phyloP scores from a whole-genome alignment of 2,329 filamentous ascomycete genomes.

The Cadophora sp. region DNA sequence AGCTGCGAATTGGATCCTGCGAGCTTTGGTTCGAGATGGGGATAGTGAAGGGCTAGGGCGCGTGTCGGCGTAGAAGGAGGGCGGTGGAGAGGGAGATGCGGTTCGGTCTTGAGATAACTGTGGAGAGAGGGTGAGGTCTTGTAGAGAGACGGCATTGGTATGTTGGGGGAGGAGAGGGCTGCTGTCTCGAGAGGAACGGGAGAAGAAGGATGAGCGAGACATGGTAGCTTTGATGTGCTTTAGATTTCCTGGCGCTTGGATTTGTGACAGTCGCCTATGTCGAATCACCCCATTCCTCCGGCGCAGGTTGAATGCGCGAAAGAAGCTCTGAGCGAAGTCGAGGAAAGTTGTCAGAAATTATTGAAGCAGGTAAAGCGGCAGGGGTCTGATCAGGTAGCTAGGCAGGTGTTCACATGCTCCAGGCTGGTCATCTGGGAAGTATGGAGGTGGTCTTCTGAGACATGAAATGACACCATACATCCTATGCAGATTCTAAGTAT shows the following conservation, averaged over 20 bases:
- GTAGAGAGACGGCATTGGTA: constrained; percentile 33
- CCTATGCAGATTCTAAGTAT: neutral
- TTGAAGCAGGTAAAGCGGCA: constrained; percentile 15
- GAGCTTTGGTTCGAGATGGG: constrained; percentile 25
- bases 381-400: constrained; percentile 19
- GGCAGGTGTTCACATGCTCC: constrained; percentile 31
- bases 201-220: constrained; percentile 38
- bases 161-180: constrained; percentile 37
- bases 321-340: neutral
- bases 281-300: neutral
- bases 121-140: constrained; percentile 37
- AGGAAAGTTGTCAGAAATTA: constrained; percentile 5
- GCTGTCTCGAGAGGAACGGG: constrained; percentile 32
- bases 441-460: constrained; percentile 8
- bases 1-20: constrained; percentile 40
- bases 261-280: neutral
- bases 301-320: neutral
- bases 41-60: constrained; percentile 28
- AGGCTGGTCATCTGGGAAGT: constrained; percentile 23
- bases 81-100: constrained; percentile 36
- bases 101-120: constrained; percentile 24
- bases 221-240: constrained; percentile 19
- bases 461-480: neutral
- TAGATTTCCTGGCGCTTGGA: constrained; percentile 1
- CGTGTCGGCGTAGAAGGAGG: constrained; percentile 38